Base-by-base conservation (phyloP, 2,329 filamentous ascomycete genomes). In the Beauveria caledonica region DNA sequence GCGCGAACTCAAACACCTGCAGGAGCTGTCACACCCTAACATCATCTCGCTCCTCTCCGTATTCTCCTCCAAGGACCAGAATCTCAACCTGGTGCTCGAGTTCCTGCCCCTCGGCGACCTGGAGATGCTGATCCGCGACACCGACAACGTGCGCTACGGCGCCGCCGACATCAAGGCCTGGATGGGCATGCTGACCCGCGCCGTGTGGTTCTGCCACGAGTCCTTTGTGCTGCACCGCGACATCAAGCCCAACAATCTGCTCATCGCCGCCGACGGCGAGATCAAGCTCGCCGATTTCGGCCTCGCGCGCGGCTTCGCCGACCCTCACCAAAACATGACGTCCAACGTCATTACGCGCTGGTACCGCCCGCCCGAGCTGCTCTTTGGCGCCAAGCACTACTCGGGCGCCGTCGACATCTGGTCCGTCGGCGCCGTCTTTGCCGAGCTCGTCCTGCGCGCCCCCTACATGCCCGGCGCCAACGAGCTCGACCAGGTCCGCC, bases 221-320 rank as follows among this genome's bases (percentile, higher is more conserved):
- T 95, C 94, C 73, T 93, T 88, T 68, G 85, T 99, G 19, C 81
- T 99, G 33, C 94, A 99, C 76, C 90, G 94, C 67, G 94, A 99
- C 78, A 97, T 99, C 79, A 99, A 99, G 76, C 93, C 93, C 52
- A 97, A 97, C 83, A 99, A 99, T 77, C 78, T 97, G 74, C 81
- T 99, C 62, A 96, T 99, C 68, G 92, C 92, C 23, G 89, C 90
- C 46, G 90, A 96, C 71, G 93, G 94, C 53, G 90, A 93, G 69
- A 86, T 99, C 70, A 97, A 97, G 73, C 84, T 99, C 55, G 94
- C 93, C 40, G 94, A 99, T 87, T 99, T 99, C 68, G 94, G 94
- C 80, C 86, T 99, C 39, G 94, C 94, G 6, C 82, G 94, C 64
- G 85, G 82, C 63, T 97, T 97, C 72, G 88, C 91, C 8, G 94